These are phyloP conservation scores for Berberis thunbergii DNA, from an alignment of 164 flowering plant genomes.

Conservation along the genomic window DNA sequence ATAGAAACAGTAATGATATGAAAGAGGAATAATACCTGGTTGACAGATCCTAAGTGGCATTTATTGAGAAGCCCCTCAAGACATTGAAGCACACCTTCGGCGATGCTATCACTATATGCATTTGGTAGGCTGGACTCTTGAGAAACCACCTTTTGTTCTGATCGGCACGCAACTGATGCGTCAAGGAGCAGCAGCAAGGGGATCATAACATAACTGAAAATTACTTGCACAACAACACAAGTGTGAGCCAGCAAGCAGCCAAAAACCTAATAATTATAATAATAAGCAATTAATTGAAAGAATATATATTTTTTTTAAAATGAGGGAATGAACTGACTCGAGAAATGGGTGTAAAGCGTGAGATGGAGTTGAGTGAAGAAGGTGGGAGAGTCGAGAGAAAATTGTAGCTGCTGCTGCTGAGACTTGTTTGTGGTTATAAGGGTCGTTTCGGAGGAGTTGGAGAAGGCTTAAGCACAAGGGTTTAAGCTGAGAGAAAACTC, in stretches of 20 bases:
- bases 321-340: slow-evolving; percentile 34
- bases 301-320: background rate
- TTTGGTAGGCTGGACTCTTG: slow-evolving; percentile 15
- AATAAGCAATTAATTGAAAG: background rate
- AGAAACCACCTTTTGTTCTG: slow-evolving; percentile 22
- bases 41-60: slow-evolving; percentile 52
- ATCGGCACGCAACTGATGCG: slow-evolving; percentile 65
- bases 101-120: slow-evolving; percentile 58
- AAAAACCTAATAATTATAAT: background rate
- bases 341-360: slow-evolving; percentile 50
- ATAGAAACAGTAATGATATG: background rate
- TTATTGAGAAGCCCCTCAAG: slow-evolving; percentile 71
- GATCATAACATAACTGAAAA: slow-evolving; percentile 63
- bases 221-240: background rate
- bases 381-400: slow-evolving; percentile 28
- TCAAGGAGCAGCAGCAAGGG: slow-evolving; percentile 85
- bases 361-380: slow-evolving; percentile 37
- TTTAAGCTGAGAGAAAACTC: slow-evolving; percentile 41
- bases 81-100: slow-evolving; percentile 69
- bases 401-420: slow-evolving; percentile 2
- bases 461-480: slow-evolving; percentile 45
- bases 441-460: slow-evolving; percentile 49
- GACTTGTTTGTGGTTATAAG: slow-evolving; percentile 16
- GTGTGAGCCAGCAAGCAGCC: background rate
- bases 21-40: slow-evolving; percentile 47